phyloP scores from a whole-genome alignment of 208 protist species.

The Leishmania martiniquensis region DNA sequence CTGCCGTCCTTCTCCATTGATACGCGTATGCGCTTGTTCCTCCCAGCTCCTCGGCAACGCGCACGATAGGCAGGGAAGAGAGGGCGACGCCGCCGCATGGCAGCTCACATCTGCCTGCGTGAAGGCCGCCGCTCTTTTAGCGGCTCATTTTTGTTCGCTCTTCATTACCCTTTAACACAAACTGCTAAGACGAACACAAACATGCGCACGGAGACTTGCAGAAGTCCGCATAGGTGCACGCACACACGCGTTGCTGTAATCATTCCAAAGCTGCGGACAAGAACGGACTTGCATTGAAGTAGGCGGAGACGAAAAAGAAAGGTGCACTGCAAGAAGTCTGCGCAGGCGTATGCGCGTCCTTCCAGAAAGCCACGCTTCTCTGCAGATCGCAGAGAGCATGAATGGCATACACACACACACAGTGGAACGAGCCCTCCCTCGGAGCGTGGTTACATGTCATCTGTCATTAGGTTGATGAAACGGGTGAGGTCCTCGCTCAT shows the following conservation, averaged over 20 bases:
- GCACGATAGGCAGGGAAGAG: background rate
- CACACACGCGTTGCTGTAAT: background rate
- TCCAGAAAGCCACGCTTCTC: background rate
- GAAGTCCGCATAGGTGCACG: background rate
- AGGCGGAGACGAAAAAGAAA: background rate
- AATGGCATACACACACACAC: background rate
- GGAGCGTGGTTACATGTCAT: conserved; percentile 44
- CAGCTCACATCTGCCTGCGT: background rate
- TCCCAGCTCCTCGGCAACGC: background rate
- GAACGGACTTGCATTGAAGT: background rate
- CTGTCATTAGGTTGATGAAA: conserved; percentile 61
- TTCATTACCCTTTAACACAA: background rate
- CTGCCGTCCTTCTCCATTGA: background rate
- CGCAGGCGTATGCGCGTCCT: background rate
- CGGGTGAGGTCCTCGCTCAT: conserved; percentile 59
- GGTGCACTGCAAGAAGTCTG: background rate
- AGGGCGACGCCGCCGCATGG: background rate
- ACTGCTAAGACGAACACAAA: background rate
- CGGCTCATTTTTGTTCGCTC: background rate
- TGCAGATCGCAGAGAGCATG: background rate
- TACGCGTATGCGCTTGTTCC: too few species aligned
- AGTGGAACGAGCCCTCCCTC: background rate
- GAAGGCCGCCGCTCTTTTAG: too few species aligned
- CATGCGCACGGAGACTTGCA: background rate
- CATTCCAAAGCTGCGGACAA: background rate